Conservation (phyloP, 345 rosid genomes). For the Citrus sinensis region DVS_A1.0 CM039162.1:23570001-23570500, state of each 20-base stretch:
- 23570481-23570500: too few species aligned
- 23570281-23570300: too few species aligned
- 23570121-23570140: conserved; percentile 51
- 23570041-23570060: conserved; percentile 58
- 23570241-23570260: conserved; percentile 30
- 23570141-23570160: conserved; percentile 39
- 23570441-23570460: too few species aligned
- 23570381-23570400: too few species aligned
- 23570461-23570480: too few species aligned
- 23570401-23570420: too few species aligned
- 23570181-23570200: conserved; percentile 51
- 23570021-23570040: conserved; percentile 48
- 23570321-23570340: too few species aligned
- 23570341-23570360: too few species aligned
- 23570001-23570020: conserved; percentile 33
- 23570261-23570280: too few species aligned
- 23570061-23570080: conserved; percentile 39
- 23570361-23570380: too few species aligned
- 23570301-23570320: too few species aligned
- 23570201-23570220: conserved; percentile 35
- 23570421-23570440: too few species aligned
- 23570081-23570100: conserved; percentile 25
- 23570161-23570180: conserved; percentile 48
- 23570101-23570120: conserved; percentile 53
- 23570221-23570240: conserved; percentile 51